These are phyloP conservation scores for Exutisphaerella laricina DNA, from an alignment of 2,329 filamentous ascomycete species.

Conservation along the genomic window DNA sequence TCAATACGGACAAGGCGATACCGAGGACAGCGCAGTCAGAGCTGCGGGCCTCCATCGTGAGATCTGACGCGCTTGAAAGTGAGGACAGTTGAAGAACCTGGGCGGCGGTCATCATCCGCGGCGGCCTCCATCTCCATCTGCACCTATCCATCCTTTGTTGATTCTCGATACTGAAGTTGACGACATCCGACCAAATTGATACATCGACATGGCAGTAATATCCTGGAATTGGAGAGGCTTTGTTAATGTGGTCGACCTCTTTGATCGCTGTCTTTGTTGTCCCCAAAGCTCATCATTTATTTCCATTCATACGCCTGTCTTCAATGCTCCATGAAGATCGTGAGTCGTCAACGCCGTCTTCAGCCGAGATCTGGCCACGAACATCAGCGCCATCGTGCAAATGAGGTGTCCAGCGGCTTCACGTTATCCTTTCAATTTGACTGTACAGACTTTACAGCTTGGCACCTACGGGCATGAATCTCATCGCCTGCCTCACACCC, in stretches of 20 bases:
- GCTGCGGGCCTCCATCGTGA: neutral
- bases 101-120: too few relatives aligned
- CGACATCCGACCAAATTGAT: neutral
- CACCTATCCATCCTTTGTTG: neutral
- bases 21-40: too few relatives aligned
- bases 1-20: neutral
- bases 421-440: too few relatives aligned
- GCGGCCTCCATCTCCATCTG: too few relatives aligned
- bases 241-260: neutral
- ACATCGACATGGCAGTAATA: neutral
- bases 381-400: too few relatives aligned
- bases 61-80: neutral
- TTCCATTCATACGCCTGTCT: too few relatives aligned
- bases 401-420: too few relatives aligned
- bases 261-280: too few relatives aligned
- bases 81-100: neutral
- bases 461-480: slow-evolving; percentile 58
- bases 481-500: slow-evolving; percentile 77
- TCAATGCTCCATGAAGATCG: too few relatives aligned
- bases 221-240: neutral
- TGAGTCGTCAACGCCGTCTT: too few relatives aligned
- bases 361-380: too few relatives aligned
- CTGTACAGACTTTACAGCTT: slow-evolving; percentile 23
- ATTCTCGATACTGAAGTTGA: neutral
- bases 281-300: too few relatives aligned